Evolutionary conservation across 345 rosid genomes (phyloP).

Genomic region (Populus euphratica): DNA sequence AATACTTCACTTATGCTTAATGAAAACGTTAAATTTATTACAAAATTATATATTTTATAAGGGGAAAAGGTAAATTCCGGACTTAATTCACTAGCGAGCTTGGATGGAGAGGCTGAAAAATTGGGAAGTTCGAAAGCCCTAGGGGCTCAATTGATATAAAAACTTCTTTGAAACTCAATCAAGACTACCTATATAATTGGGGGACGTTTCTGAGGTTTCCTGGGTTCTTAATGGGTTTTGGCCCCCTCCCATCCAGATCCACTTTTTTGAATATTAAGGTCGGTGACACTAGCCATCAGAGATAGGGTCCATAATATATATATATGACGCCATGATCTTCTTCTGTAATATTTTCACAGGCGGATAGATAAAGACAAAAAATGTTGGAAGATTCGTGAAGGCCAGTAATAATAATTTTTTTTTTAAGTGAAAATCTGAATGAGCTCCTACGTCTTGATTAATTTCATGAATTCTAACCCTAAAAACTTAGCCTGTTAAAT

Average conservation of each 20-base stretch:
- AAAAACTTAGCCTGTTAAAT: not conserved
- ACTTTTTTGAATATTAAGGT: conserved; percentile 12
- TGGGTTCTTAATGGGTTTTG: not conserved
- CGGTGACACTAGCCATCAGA: conserved; percentile 19
- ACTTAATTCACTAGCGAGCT: not conserved
- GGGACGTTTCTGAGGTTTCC: not conserved
- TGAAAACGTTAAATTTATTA: too few relatives aligned
- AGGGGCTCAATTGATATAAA: not conserved
- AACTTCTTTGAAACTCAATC: not conserved
- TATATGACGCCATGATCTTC: not conserved
- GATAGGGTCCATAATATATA: not conserved
- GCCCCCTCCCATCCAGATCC: conserved; percentile 29
- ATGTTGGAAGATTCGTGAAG: not conserved
- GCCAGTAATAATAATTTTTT: not conserved
- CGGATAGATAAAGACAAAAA: not conserved
- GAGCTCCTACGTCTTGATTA: too few relatives aligned
- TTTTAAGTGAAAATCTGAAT: too few relatives aligned
- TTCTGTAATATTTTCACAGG: not conserved
- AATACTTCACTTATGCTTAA: too few relatives aligned
- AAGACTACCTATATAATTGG: not conserved
- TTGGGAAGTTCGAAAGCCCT: not conserved
- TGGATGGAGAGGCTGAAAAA: not conserved
- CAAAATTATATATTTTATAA: too few relatives aligned
- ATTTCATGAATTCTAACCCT: too few relatives aligned
- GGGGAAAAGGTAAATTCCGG: too few relatives aligned